A percentile compares a stretch with the other conserved stretches of the same genome.
These are phyloP conservation scores for Alternaria sp. DNA, from an alignment of 2,329 filamentous ascomycete genomes.

Conservation along the genomic window DNA sequence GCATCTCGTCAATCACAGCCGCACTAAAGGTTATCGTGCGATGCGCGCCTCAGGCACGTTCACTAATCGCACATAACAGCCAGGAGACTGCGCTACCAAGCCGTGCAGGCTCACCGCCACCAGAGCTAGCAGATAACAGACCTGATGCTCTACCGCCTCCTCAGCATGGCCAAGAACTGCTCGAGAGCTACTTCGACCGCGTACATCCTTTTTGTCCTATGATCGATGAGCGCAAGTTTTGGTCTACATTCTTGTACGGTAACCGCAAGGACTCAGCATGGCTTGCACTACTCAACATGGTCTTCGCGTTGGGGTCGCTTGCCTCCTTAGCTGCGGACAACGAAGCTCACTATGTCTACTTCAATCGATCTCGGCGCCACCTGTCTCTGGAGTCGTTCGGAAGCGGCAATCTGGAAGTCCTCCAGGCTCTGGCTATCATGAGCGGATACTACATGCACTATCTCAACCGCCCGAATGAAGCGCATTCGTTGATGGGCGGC, in stretches of 20 bases:
- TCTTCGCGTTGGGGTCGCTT: conserved; percentile 77
- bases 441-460: conserved; percentile 81
- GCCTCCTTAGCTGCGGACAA: conserved; percentile 68
- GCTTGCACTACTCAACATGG: conserved; percentile 76
- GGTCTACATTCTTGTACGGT: conserved; percentile 67
- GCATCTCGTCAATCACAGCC: conserved; percentile 76
- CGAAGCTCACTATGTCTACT: conserved; percentile 72
- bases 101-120: conserved; percentile 45
- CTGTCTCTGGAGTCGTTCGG: conserved; percentile 71
- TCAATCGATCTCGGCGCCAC: conserved; percentile 70
- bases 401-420: conserved; percentile 73
- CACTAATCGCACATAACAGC: conserved; percentile 55
- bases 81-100: conserved; percentile 47
- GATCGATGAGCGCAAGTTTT: conserved; percentile 74
- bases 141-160: conserved; percentile 60
- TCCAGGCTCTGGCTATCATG: conserved; percentile 74
- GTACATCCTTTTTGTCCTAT: conserved; percentile 76
- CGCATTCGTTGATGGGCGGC: conserved; percentile 73
- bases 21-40: conserved; percentile 72
- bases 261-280: conserved; percentile 71
- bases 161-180: conserved; percentile 70
- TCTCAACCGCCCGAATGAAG: conserved; percentile 77
- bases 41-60: conserved; percentile 59
- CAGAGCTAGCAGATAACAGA: conserved; percentile 40
- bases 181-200: conserved; percentile 78